Percentiles rank a stretch among this genome's conserved stretches.
Conservation (phyloP, 768 basidiomycete species). For the Rhodotorula diobovata region DNA sequence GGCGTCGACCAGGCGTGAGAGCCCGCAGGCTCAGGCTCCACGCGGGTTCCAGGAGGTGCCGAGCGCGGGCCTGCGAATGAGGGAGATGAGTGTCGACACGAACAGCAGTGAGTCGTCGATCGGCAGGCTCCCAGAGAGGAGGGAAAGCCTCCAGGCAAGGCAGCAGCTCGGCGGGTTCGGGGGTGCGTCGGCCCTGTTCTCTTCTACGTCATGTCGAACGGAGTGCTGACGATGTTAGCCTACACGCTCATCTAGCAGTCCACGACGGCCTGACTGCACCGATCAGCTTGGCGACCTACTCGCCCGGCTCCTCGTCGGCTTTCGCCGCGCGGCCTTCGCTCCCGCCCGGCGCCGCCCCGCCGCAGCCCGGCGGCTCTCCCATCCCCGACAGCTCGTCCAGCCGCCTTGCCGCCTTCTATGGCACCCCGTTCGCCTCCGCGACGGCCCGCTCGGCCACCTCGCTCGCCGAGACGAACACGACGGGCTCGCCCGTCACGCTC, state of each 20-base stretch:
- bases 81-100: background rate
- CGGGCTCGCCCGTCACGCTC: background rate
- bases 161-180: too few relatives aligned
- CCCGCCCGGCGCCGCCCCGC: background rate
- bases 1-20: background rate
- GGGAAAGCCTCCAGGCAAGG: background rate
- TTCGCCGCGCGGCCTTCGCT: background rate
- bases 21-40: background rate
- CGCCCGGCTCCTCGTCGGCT: too few relatives aligned
- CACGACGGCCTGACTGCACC: too few relatives aligned
- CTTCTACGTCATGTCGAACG: too few relatives aligned
- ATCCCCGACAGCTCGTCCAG: background rate
- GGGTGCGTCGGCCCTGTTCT: too few relatives aligned
- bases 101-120: background rate
- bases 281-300: too few relatives aligned
- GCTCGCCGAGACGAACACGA: background rate
- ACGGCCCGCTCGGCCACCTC: background rate
- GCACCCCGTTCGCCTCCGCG: background rate
- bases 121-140: background rate
- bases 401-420: constrained; percentile 9
- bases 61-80: background rate
- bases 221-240: too few relatives aligned
- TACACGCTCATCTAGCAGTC: too few relatives aligned
- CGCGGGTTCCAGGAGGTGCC: background rate
- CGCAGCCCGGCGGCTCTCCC: background rate